Conservation (phyloP, 768 basidiomycete genomes). For the Rhodocollybia butyracea region DNA sequence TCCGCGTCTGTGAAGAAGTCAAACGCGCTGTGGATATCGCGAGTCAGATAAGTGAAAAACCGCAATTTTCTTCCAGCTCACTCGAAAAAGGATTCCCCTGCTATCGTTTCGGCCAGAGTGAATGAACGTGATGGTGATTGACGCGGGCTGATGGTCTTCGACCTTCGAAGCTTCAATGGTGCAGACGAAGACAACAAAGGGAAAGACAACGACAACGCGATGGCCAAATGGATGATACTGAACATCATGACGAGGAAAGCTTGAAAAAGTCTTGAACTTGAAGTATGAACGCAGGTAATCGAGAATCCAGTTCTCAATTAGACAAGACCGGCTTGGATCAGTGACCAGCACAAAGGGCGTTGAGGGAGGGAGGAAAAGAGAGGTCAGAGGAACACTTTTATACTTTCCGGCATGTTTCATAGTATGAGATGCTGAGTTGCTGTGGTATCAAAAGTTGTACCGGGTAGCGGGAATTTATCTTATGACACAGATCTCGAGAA, state of each 20-base stretch:
- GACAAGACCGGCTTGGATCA: constrained; percentile 7
- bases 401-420: background rate
- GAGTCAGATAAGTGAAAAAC: background rate
- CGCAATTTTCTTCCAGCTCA: background rate
- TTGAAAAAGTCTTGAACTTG: background rate
- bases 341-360: constrained; percentile 8
- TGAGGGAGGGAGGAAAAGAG: background rate
- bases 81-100: constrained; percentile 5
- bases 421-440: background rate
- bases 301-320: constrained; percentile 7
- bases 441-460: background rate
- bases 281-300: background rate
- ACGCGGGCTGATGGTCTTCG: background rate
- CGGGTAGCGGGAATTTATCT: background rate
- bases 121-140: too few relatives aligned
- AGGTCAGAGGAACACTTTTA: background rate
- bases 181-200: background rate
- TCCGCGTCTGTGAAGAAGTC: constrained; percentile 4
- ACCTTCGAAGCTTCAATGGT: background rate
- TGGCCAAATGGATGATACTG: background rate
- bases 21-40: background rate
- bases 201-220: background rate
- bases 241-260: constrained; percentile 1
- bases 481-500: too few relatives aligned
- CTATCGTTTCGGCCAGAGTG: background rate